Conservation (phyloP, 208 protist species). For the Acanthamoeba culbertsoni region DNA sequence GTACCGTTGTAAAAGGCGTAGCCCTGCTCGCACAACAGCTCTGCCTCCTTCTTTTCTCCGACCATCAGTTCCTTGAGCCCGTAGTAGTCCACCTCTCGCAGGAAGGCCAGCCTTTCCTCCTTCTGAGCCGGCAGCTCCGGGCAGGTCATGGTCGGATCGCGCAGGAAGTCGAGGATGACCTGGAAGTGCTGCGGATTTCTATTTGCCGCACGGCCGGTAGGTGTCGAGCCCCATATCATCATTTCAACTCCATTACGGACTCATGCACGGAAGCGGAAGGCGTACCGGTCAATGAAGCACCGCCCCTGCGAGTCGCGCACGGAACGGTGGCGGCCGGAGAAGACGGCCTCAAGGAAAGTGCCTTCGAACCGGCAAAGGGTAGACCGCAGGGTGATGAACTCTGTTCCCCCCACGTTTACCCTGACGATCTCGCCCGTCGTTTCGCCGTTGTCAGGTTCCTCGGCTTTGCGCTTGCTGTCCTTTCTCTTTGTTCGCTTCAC, state of each 20-base stretch:
- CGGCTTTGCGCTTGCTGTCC: not conserved
- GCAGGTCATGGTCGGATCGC: constrained; percentile 27
- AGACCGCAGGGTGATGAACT: constrained; percentile 58
- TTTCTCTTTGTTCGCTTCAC: constrained; percentile 9
- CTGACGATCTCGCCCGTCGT: not conserved
- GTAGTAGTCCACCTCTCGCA: constrained; percentile 57
- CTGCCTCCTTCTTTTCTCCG: constrained; percentile 49
- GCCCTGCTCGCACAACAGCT: constrained; percentile 45
- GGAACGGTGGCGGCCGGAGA: constrained; percentile 36
- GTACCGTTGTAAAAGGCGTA: constrained; percentile 62
- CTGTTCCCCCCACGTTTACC: constrained; percentile 47
- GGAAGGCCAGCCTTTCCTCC: constrained; percentile 1
- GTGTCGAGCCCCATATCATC: not conserved
- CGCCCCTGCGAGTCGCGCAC: not conserved
- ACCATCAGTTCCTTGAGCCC: constrained; percentile 59
- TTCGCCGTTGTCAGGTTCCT: not conserved
- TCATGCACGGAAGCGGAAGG: not conserved
- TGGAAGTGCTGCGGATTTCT: constrained; percentile 59
- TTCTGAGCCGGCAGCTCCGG: constrained; percentile 24
- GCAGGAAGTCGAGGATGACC: constrained; percentile 57
- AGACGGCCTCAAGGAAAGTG: constrained; percentile 42
- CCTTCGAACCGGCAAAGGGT: constrained; percentile 53
- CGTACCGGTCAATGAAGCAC: constrained; percentile 53
- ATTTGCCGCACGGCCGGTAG: too few relatives aligned
- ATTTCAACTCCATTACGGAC: not conserved